Evolutionary conservation across 164 flowering plant genomes (phyloP).

Genomic region (Akebia trifoliata): DNA sequence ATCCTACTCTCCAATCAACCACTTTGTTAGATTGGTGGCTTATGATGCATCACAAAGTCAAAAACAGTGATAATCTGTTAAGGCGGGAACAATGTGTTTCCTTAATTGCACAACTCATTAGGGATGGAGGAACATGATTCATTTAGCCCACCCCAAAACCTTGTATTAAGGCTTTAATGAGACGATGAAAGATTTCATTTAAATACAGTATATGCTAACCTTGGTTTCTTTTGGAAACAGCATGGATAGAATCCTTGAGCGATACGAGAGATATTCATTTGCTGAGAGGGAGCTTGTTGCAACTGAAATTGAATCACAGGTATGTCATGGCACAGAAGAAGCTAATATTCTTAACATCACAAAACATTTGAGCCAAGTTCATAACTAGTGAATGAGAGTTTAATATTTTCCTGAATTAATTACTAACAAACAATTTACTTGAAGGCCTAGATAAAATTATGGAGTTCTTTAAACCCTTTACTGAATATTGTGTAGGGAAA

Average conservation of each 20-base stretch:
- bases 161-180: too few relatives aligned
- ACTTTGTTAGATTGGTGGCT: too few relatives aligned
- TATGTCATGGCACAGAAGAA: background rate
- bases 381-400: background rate
- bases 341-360: too few relatives aligned
- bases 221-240: conserved; percentile 29
- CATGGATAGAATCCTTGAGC: conserved; percentile 60
- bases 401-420: background rate
- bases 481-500: conserved; percentile 24
- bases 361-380: background rate
- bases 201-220: too few relatives aligned
- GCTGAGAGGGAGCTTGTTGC: conserved; percentile 31
- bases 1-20: too few relatives aligned
- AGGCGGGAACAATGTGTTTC: too few relatives aligned
- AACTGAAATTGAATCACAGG: conserved; percentile 32
- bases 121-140: too few relatives aligned
- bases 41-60: too few relatives aligned
- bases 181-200: too few relatives aligned
- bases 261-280: conserved; percentile 47
- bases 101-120: too few relatives aligned
- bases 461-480: background rate
- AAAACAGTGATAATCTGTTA: too few relatives aligned
- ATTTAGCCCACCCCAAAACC: too few relatives aligned
- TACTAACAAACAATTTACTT: background rate
- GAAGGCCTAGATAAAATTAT: background rate